Evolutionary conservation across 2,329 filamentous ascomycete species (phyloP).

Genomic region (Microdochium trichocladiopsis): DNA sequence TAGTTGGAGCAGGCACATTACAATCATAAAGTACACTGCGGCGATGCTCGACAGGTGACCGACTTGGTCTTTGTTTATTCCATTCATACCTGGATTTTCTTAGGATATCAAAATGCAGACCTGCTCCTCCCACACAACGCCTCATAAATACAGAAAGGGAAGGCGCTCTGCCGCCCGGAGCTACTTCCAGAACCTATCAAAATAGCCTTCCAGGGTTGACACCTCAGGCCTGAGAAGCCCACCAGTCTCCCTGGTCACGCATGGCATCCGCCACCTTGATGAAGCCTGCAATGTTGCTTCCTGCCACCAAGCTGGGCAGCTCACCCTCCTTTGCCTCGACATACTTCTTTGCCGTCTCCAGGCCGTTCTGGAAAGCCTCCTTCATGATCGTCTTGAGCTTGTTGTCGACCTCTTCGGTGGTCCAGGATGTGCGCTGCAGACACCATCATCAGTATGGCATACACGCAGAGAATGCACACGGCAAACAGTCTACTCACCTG

Average conservation of each 20-base stretch:
- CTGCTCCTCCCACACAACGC: too few relatives aligned
- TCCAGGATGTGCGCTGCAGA: constrained; percentile 69
- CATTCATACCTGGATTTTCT: too few relatives aligned
- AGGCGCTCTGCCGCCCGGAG: too few relatives aligned
- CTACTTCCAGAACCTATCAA: too few relatives aligned
- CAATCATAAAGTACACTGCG: too few relatives aligned
- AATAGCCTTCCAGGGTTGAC: too few relatives aligned
- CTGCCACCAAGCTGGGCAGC: constrained; percentile 83
- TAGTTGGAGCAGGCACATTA: too few relatives aligned
- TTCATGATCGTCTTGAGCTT: constrained; percentile 95
- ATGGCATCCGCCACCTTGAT: constrained; percentile 93
- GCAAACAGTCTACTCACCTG: constrained; percentile 20
- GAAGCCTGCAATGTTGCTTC: constrained; percentile 96
- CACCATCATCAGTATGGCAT: background rate
- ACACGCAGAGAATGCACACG: background rate
- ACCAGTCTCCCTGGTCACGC: constrained; percentile 97
- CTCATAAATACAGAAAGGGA: too few relatives aligned
- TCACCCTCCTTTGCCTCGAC: constrained; percentile 71
- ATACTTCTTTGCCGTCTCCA: constrained; percentile 86
- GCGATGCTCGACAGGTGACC: too few relatives aligned
- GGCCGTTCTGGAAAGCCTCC: constrained; percentile 81
- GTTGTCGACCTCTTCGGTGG: constrained; percentile 79
- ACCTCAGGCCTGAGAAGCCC: constrained; percentile 19
- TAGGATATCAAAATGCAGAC: too few relatives aligned
- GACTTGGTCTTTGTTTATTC: too few relatives aligned